These are phyloP conservation scores for Haematococcus sp. DNA, from an alignment of 139 green algal genomes.

Conservation along the genomic window DNA sequence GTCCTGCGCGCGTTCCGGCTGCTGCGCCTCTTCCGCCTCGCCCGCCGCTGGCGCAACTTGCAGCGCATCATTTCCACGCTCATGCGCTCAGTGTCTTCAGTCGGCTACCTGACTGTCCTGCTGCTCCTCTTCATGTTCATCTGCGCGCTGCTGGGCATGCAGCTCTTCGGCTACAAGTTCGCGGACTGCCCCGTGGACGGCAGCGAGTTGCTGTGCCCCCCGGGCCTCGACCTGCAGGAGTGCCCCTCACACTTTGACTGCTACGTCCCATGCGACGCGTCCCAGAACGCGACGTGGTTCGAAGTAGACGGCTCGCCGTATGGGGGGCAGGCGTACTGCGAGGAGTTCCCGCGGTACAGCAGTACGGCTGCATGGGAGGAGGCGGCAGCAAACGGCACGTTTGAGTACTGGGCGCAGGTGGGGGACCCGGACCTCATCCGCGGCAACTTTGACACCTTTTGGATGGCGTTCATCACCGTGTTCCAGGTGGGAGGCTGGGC, in stretches of 20 bases:
- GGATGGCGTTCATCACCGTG: slow-evolving; percentile 4
- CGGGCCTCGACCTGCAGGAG: background rate
- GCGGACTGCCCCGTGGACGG: background rate
- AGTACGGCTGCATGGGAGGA: too few species aligned
- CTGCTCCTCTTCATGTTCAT: slow-evolving; percentile 39
- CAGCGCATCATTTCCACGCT: background rate
- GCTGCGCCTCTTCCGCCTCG: slow-evolving; percentile 66
- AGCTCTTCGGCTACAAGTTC: slow-evolving; percentile 28
- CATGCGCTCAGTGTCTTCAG: background rate
- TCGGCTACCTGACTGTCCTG: slow-evolving; percentile 16
- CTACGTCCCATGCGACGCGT: background rate
- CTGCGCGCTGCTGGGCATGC: slow-evolving; percentile 24
- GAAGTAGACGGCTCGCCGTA: slow-evolving; percentile 6
- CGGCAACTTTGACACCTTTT: slow-evolving; percentile 12
- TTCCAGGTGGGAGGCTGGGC: slow-evolving; percentile 1
- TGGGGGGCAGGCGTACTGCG: slow-evolving; percentile 7
- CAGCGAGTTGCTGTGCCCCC: background rate
- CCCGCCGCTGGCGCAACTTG: slow-evolving; percentile 21
- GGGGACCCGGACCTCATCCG: too few species aligned
- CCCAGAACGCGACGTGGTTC: background rate
- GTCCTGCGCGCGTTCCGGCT: slow-evolving; percentile 52
- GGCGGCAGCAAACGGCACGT: too few species aligned
- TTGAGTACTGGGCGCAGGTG: too few species aligned
- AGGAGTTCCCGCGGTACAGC: slow-evolving; percentile 4
- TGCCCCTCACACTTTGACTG: slow-evolving; percentile 14